Base-by-base conservation (phyloP, 495 filamentous ascomycete genomes). In the Penicillium roqueforti region DNA sequence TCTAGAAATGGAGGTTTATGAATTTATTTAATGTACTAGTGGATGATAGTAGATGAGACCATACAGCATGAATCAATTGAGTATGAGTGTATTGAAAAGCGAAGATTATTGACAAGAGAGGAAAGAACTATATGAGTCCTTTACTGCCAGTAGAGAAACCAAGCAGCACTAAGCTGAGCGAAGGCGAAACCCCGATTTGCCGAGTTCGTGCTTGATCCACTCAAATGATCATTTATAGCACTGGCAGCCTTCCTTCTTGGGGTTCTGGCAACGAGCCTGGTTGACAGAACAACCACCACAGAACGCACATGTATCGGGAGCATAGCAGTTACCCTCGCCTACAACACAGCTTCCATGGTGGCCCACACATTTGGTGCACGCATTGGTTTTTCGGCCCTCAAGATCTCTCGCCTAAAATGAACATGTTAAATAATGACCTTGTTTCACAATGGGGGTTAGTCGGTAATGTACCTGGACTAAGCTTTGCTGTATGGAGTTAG, bases 261-360 rank as follows among this genome's bases (percentile, higher is more conserved):
- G 46, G 32, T 48, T 48, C 32, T 48, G 46, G 46, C 46, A 48
- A 13, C 46, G 46, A 1, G 46, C 46, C 46, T 48, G 19, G 3
- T 38, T 16, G 32, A n/a, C 16, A 25, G 31, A 36, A 20, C 46
- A 48, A 16, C 20, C 46, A 2, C 46, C 46, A 11, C 46, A 48
- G 31, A 48, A 48, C 4, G 4, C 29, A 26, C 46, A 48, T 26
- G 3, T 19, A 48, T 48, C 46, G 1, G 46, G 46, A 6, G 29
- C 19, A 48, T 48, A 37, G 32, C 46, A 48, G 18, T 48, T 48
- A 0, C 46, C 46, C 31, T 48, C 46, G 10, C 46, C 46, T n/a
- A 48, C 19, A 3, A 37, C 32, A 26, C 46, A 48, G 13, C 46
- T 48, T 36, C 46, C 46, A 36, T 48, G 46, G 22, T 48, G 46